Base-by-base conservation (phyloP, 306 rosid species). In the Corylus americana region DNA sequence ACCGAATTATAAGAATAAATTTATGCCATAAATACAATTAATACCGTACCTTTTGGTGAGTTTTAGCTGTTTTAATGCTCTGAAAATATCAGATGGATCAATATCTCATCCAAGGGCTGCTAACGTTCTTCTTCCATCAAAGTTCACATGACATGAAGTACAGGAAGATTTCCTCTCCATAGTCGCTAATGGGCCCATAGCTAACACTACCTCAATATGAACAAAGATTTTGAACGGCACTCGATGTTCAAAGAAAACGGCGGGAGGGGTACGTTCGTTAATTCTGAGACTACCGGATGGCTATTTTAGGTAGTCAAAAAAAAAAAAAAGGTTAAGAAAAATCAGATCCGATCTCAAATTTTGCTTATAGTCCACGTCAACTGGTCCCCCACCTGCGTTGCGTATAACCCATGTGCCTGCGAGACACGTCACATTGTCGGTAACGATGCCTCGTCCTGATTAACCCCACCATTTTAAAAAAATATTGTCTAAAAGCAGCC, bases 401-500 rank as follows among this genome's bases (percentile, higher is more conserved):
- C 77, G 74, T 37, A 8, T 44, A 18, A 50, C 59, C 73, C 77
- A 70, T 83, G 84, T 55, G 83, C 68, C 57, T 70, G 18, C 50
- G 4, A 6, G 79, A 76, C 89, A 86, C 88, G 92, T 90, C 89
- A 90, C 49, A 16, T 27, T 86, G 88, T 81, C 80, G 77, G 84
- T 35, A 47, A 68, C 49, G 70, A 61, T 80, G 58, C 64, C 71
- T 44, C 77, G 73, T 63, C 55, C 64, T 17, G 37, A 55, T 70
- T 73, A 39, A 63, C 53, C 77, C 48, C 80, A 27, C 80, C 77
- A 62, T 18, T 62, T 10, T 1, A 31, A 7, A 47, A 1, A 37
- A 68, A 77, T 45, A 22, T 25, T 55, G 47, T 77, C 4, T 16
- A 37, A 80, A 62, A 9, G 37, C 55, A 20, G 72, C 12, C 49